Conservation (phyloP, 495 filamentous ascomycete genomes). For the Xylaria grammica region DNA sequence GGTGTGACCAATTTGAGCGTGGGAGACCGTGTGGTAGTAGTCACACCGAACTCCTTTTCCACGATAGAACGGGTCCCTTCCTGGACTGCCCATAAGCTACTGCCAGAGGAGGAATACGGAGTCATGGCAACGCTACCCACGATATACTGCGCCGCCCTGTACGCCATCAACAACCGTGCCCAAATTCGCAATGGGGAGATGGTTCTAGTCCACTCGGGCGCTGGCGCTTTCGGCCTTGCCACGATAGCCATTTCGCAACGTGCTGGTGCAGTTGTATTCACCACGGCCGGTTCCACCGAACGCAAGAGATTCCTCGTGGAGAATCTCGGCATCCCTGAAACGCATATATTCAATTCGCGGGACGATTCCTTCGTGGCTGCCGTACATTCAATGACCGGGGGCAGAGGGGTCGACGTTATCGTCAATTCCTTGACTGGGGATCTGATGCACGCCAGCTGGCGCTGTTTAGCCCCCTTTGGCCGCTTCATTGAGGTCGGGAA, state of each 20-base stretch:
- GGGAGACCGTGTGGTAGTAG: slow-evolving; percentile 46
- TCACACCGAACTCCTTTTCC: slow-evolving; percentile 37
- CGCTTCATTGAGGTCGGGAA: slow-evolving; percentile 60
- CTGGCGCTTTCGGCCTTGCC: slow-evolving; percentile 57
- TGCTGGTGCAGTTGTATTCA: slow-evolving; percentile 54
- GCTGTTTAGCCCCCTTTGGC: slow-evolving; percentile 54
- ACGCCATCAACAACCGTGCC: slow-evolving; percentile 28
- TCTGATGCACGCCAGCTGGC: slow-evolving; percentile 51
- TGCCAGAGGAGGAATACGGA: slow-evolving; percentile 22
- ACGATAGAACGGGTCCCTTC: slow-evolving; percentile 38
- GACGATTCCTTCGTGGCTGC: slow-evolving; percentile 43
- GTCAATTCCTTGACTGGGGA: slow-evolving; percentile 61
- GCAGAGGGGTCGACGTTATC: slow-evolving; percentile 56
- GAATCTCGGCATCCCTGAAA: slow-evolving; percentile 47
- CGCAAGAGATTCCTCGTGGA: slow-evolving; percentile 49
- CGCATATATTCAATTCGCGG: slow-evolving; percentile 54
- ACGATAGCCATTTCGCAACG: slow-evolving; percentile 53
- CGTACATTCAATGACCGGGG: slow-evolving; percentile 48
- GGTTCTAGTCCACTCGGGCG: slow-evolving; percentile 59
- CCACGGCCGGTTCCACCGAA: slow-evolving; percentile 49
- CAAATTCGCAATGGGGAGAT: slow-evolving; percentile 42
- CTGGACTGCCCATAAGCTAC: slow-evolving; percentile 36
- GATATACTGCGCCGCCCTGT: slow-evolving; percentile 56
- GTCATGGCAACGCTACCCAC: slow-evolving; percentile 44
- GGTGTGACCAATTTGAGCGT: slow-evolving; percentile 14